Evolutionary conservation across 495 filamentous ascomycete genomes (phyloP), one percentile per base, ranked within the genome.

Genomic region (Choiromyces venosus): DNA sequence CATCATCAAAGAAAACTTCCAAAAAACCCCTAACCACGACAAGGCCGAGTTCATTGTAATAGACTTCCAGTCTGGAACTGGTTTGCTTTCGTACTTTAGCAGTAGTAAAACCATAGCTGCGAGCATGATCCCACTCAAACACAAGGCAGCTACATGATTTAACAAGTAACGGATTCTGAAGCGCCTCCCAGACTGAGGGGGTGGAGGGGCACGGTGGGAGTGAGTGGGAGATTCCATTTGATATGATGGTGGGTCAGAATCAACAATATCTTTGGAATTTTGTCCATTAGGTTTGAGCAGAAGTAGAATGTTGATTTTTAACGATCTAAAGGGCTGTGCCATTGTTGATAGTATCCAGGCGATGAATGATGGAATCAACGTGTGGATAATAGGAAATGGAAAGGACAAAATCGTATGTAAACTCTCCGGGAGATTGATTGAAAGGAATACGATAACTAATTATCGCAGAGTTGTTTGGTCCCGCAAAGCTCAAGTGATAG

Each of bases 31-130:
- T 19, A 80, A 36, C 77, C 77, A 80, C n/a, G 78, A 64, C 10
- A 79, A 52, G 8, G 71, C 42, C 0, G 73, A 66, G 42, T 79
- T 76, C 19, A 80, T 29, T 3, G 77, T 73, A 44, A 79, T 68
- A 37, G 65, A 29, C n/a, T 66, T 36, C 4, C 56, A 29, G 35
- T 65, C 35, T 9, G 74, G 75, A 9, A 21, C 69, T 3, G 70
- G 68, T 14, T 77, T 42, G 65, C 38, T 52, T 21, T 77, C 75
- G 56, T 69, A 77, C 33, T 46, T 44, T 19, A 39, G 5, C 2
- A 77, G 25, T 9, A 77, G 36, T 12, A 77, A 25, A 19, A 72
- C 69, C 9, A 77, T 64, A 18, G 37, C 67, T 7, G 66, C 74
- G 6, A 77, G 38, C 21, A 77, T 37, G 18, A 77, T n/a, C 4